Conservation (phyloP, 2,329 filamentous ascomycete species). For the Macroventuria anomochaeta region DNA sequence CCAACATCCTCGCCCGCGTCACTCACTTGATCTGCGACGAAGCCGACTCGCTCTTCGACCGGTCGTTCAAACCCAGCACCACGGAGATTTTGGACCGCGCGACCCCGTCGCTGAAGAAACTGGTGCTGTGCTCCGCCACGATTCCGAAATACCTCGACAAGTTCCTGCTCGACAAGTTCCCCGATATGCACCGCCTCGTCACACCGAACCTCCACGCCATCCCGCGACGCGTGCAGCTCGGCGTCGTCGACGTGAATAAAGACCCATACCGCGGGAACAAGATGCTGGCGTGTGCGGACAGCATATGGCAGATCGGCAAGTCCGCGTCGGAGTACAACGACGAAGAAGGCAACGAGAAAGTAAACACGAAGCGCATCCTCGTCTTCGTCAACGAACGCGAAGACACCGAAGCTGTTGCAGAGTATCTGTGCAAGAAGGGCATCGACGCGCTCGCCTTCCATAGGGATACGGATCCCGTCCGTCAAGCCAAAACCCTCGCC, state of each 20-base stretch:
- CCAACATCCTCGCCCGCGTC: conserved; percentile 90
- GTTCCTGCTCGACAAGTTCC: conserved; percentile 81
- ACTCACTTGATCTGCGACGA: conserved; percentile 90
- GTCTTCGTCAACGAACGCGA: conserved; percentile 98
- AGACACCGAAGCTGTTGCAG: conserved; percentile 79
- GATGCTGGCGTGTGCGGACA: conserved; percentile 89
- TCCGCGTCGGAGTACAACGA: conserved; percentile 22
- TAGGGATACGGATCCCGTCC: conserved; percentile 79
- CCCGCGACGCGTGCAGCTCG: conserved; percentile 89
- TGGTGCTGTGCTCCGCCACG: conserved; percentile 93
- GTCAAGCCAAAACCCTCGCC: conserved; percentile 77
- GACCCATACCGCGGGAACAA: conserved; percentile 96
- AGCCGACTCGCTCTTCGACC: conserved; percentile 93
- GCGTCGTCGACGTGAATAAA: conserved; percentile 87
- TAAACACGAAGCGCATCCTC: conserved; percentile 82
- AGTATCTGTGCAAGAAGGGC: conserved; percentile 81
- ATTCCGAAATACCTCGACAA: conserved; percentile 90
- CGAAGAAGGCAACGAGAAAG: conserved; percentile 56
- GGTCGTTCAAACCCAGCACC: conserved; percentile 86
- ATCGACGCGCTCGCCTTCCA: conserved; percentile 87
- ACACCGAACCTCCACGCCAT: conserved; percentile 97
- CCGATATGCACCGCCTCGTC: conserved; percentile 82
- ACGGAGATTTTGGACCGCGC: conserved; percentile 81
- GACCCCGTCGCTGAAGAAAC: conserved; percentile 79
- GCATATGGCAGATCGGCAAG: conserved; percentile 91